Conservation (phyloP, 1,139 yeast genomes). For the Hemisphaericaspora xylofermentans region DNA sequence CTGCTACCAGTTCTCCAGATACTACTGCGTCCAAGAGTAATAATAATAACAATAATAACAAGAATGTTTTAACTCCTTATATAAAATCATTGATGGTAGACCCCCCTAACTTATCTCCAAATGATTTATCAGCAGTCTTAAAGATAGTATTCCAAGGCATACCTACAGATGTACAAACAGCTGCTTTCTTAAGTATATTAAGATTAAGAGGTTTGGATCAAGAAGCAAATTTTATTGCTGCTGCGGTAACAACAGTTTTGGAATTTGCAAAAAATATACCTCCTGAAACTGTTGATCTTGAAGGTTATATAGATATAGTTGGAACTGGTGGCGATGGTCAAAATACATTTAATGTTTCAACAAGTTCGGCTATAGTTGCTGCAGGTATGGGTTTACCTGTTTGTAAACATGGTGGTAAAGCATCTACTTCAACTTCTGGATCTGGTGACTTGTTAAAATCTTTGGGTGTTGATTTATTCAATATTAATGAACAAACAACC, state of each 20-base stretch:
- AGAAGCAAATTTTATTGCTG: constrained; percentile 75
- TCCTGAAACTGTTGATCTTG: constrained; percentile 38
- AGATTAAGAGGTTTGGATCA: constrained; percentile 79
- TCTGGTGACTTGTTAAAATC: constrained; percentile 82
- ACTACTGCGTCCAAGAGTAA: too few relatives aligned
- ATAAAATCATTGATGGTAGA: constrained; percentile 58
- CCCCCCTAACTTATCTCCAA: constrained; percentile 60
- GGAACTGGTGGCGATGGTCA: constrained; percentile 99
- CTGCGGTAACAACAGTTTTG: constrained; percentile 72
- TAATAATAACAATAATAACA: constrained; percentile 3
- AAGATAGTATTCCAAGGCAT: constrained; percentile 57
- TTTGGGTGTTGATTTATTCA: constrained; percentile 74
- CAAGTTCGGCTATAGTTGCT: constrained; percentile 90
- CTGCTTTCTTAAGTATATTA: constrained; percentile 77
- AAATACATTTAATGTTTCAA: constrained; percentile 92
- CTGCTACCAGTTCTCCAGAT: neutral
- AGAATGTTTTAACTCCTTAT: constrained; percentile 55
- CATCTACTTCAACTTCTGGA: constrained; percentile 89
- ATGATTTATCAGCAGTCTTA: constrained; percentile 61
- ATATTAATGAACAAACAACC: constrained; percentile 64
- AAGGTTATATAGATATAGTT: constrained; percentile 80
- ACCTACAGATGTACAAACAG: constrained; percentile 68
- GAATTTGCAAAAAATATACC: constrained; percentile 59
- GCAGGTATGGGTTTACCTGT: constrained; percentile 85
- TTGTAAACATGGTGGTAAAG: constrained; percentile 95